These are phyloP conservation scores for Nepenthes alata DNA, from an alignment of 179 eudicot genomes.

Conservation along the genomic window DNA sequence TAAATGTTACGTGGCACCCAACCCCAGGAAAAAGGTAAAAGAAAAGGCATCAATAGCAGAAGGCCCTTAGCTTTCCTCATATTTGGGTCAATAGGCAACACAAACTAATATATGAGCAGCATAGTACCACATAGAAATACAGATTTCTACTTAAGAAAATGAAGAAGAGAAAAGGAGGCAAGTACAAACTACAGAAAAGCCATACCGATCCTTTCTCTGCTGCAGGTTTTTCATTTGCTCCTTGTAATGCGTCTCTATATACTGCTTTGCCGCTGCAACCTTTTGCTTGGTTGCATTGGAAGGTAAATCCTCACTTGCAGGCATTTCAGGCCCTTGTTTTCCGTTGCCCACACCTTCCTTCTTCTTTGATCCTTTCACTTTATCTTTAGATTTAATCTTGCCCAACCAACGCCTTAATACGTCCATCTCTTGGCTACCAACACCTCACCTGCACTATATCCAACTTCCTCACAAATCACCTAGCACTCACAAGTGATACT, in stretches of 20 bases:
- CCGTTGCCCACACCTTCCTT: conserved; percentile 47
- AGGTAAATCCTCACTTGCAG: conserved; percentile 50
- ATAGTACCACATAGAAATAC: not conserved
- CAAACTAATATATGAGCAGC: no score
- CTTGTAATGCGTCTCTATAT: conserved; percentile 79
- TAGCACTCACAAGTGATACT: not conserved
- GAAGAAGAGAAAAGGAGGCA: not conserved
- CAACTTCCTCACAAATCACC: not conserved
- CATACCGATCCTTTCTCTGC: conserved; percentile 77
- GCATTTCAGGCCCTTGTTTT: conserved; percentile 46
- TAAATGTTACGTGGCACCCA: no score
- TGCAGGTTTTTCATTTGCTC: conserved; percentile 78
- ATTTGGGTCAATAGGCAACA: no score
- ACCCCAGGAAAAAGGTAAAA: not conserved
- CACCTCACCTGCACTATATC: conserved; percentile 2
- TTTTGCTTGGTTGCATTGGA: conserved; percentile 78
- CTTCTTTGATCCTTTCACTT: conserved; percentile 43
- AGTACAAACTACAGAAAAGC: not conserved
- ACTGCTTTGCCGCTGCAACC: conserved; percentile 81
- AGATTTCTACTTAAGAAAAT: not conserved
- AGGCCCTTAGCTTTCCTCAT: not conserved
- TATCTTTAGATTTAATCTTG: conserved; percentile 49
- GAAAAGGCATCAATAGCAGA: not conserved
- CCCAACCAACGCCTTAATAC: conserved; percentile 48
- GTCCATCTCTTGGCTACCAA: conserved; percentile 38